Evolutionary conservation across 108 stramenopile genomes (phyloP), one percentile per base, ranked within the genome.

Genomic region (Cyclotella atomus): DNA sequence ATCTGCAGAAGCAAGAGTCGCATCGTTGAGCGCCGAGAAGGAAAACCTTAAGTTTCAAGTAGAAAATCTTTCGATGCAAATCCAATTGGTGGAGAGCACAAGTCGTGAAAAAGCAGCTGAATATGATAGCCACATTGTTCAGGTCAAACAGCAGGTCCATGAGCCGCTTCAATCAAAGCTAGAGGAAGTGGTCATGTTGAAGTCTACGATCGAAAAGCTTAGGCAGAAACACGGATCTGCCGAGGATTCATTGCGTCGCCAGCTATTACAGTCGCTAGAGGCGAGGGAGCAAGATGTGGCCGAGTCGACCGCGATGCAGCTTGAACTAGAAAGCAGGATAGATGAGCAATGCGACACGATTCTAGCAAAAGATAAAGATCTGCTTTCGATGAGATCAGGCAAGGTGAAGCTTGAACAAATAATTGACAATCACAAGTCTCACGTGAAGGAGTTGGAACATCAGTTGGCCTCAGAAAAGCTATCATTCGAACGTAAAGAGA

Each of bases 201-300:
- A 24, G 8, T 3, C 6, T 17, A 28, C 24, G 5, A 27, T 55
- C 28, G 54, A 28, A 25, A 55, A 28, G 5, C 54, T 55, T 25
- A 55, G 4, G 7, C 24, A 55, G 2, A 27, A 55, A 6, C 27
- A 55, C 16, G 54, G 4, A 9, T 6, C 25, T 15, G 28, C 5
- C 28, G 54, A 25, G 27, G 54, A 28, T 28, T 28, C 27, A 15
- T 27, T 55, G 24, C 54, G 54, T 15, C 16, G 54, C 28, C 59
- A 60, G n/a, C 36, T 60, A 21, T 9, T 35, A 21, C 3, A 60
- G 34, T 60, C 34, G 7, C 59, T 60, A 14, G 59, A 60, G 17
- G 17, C 32, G 25, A 60, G 34, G 7, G 35, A 60, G 34, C 36
- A 27, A 27, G 59, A 38, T 60, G 59, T 3, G 2, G 33, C 10